Percentiles rank a stretch among this genome's conserved stretches.
Evolutionary conservation across 2,329 filamentous ascomycete species (phyloP).

Genomic region (Exophiala mesophila): DNA sequence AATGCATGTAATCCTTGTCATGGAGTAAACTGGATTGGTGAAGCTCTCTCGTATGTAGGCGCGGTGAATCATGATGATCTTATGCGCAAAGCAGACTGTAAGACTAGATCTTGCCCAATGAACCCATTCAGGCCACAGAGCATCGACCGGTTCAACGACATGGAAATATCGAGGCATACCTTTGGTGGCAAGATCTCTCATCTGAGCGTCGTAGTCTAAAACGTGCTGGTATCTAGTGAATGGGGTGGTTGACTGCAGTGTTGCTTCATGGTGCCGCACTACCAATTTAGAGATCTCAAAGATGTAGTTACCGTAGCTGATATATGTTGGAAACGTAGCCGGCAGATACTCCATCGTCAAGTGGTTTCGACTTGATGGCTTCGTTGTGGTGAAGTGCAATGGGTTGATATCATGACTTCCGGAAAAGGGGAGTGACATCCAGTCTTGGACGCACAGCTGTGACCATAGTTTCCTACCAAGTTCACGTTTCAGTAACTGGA

Average conservation of each 20-base stretch:
- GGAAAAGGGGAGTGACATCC: conserved; percentile 40
- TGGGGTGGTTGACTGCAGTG: conserved; percentile 30
- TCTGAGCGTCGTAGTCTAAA: conserved; percentile 36
- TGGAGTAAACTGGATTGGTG: conserved; percentile 37
- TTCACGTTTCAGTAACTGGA: conserved; percentile 25
- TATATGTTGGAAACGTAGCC: conserved; percentile 29
- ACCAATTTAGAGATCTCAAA: conserved; percentile 38
- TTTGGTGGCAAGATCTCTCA: conserved; percentile 33
- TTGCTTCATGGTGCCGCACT: conserved; percentile 34
- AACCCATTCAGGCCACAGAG: conserved; percentile 38
- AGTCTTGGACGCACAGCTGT: conserved; percentile 39
- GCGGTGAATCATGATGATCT: conserved; percentile 43
- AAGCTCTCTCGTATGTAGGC: conserved; percentile 40
- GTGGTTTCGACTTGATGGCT: conserved; percentile 35
- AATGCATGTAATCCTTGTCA: conserved; percentile 40
- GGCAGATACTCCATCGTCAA: conserved; percentile 27
- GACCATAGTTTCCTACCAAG: conserved; percentile 37
- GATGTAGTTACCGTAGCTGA: conserved; percentile 35
- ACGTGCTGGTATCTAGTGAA: conserved; percentile 40
- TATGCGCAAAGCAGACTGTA: conserved; percentile 37
- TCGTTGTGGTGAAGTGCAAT: conserved; percentile 32
- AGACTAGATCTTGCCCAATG: conserved; percentile 32
- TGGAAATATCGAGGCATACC: conserved; percentile 35
- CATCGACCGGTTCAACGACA: conserved; percentile 31
- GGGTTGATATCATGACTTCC: conserved; percentile 36